Evolutionary conservation across 2,329 filamentous ascomycete genomes (phyloP).

Genomic region (Bisporella sp.): DNA sequence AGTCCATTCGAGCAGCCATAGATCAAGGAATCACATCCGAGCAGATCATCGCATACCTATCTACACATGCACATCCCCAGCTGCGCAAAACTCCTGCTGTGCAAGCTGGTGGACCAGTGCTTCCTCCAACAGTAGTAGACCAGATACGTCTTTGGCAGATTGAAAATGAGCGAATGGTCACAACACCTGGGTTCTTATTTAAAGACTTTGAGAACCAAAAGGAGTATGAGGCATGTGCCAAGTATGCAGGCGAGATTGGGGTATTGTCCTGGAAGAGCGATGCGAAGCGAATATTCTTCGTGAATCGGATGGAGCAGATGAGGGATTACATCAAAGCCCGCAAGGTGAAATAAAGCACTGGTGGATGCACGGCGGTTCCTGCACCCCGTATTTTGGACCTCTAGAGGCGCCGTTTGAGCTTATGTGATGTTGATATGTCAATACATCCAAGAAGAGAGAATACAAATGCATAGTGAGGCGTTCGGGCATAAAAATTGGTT

Average conservation of each 20-base stretch:
- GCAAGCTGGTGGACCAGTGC: constrained; percentile 47
- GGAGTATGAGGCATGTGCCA: constrained; percentile 64
- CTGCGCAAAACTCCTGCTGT: constrained; percentile 54
- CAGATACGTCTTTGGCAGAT: constrained; percentile 98
- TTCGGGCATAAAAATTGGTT: too few species aligned
- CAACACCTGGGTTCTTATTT: constrained; percentile 78
- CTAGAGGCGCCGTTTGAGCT: not conserved
- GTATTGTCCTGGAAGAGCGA: constrained; percentile 86
- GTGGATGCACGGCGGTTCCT: not conserved
- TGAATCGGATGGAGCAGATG: constrained; percentile 85
- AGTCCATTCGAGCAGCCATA: constrained; percentile 82
- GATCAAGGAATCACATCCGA: constrained; percentile 86
- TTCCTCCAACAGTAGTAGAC: constrained; percentile 93
- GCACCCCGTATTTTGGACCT: not conserved
- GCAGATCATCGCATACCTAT: constrained; percentile 91
- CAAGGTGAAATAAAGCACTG: constrained; percentile 37
- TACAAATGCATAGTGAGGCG: too few species aligned
- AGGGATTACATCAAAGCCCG: constrained; percentile 67
- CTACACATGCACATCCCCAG: constrained; percentile 89
- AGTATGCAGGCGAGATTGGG: constrained; percentile 84
- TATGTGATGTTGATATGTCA: too few species aligned
- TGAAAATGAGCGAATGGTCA: constrained; percentile 89
- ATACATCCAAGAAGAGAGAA: too few species aligned
- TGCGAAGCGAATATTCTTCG: constrained; percentile 77
- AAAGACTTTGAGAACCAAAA: constrained; percentile 70